These are phyloP conservation scores for Nannizzia gypsea DNA, from an alignment of 2,329 filamentous ascomycete genomes.

Conservation along the genomic window DNA sequence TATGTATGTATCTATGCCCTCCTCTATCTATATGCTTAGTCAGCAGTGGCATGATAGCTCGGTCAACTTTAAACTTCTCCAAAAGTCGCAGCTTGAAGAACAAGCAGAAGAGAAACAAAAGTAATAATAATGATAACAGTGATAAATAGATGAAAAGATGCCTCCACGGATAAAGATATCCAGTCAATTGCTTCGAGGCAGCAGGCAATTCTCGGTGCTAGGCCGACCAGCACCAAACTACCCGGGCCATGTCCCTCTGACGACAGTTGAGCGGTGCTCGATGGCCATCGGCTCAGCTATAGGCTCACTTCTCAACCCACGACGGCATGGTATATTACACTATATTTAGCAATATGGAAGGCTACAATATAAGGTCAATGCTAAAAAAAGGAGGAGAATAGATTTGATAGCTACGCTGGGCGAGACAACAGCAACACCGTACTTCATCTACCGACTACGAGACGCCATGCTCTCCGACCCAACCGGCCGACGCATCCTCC, in stretches of 20 bases:
- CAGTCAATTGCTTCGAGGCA: not conserved
- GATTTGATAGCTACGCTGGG: slow-evolving; percentile 92
- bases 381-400: slow-evolving; percentile 27
- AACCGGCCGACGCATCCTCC: slow-evolving; percentile 82
- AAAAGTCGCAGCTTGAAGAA: slow-evolving; percentile 13
- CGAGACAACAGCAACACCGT: slow-evolving; percentile 86
- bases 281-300: slow-evolving; percentile 54
- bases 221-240: slow-evolving; percentile 80
- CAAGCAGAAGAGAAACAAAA: not conserved
- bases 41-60: not conserved
- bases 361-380: not conserved
- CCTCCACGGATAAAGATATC: not conserved
- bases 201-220: slow-evolving; percentile 61
- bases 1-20: not conserved
- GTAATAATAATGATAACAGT: no score
- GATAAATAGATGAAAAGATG: not conserved
- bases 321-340: slow-evolving; percentile 53
- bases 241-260: slow-evolving; percentile 84
- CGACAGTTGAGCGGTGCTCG: slow-evolving; percentile 58
- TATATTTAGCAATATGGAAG: not conserved
- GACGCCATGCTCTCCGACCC: slow-evolving; percentile 76
- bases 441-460: slow-evolving; percentile 85
- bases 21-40: not conserved
- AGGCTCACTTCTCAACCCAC: slow-evolving; percentile 57
- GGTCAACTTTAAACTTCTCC: not conserved